phyloP scores from a whole-genome alignment of 192 early-diverging fungal genomes.

The Backusella westeae region DNA sequence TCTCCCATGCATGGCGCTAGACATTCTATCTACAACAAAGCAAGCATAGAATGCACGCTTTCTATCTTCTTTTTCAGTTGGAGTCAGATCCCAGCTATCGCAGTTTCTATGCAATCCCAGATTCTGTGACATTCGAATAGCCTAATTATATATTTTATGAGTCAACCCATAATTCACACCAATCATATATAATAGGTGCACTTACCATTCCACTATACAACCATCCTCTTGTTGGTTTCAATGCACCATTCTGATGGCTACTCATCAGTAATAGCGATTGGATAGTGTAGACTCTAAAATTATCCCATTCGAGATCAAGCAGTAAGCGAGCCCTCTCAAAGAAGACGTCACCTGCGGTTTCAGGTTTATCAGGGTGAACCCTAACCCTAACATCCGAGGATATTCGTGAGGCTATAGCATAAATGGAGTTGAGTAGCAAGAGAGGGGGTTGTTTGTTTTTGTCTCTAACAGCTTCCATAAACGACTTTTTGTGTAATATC shows the following conservation, averaged over 20 bases:
- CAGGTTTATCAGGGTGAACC: slow-evolving; percentile 41
- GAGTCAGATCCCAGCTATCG: slow-evolving; percentile 49
- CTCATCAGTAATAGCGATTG: slow-evolving; percentile 32
- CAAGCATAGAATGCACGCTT: slow-evolving; percentile 74
- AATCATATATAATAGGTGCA: not conserved
- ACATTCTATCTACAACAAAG: slow-evolving; percentile 66
- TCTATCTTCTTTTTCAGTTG: slow-evolving; percentile 58
- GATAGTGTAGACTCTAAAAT: slow-evolving; percentile 30
- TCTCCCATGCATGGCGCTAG: slow-evolving; percentile 65
- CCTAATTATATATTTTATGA: slow-evolving; percentile 28
- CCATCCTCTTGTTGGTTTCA: slow-evolving; percentile 30
- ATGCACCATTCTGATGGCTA: slow-evolving; percentile 34
- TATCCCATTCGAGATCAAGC: slow-evolving; percentile 31
- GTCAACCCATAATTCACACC: not conserved
- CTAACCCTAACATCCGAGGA: slow-evolving; percentile 43
- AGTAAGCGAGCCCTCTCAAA: slow-evolving; percentile 45
- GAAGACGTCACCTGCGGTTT: slow-evolving; percentile 56
- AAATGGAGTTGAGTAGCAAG: slow-evolving; percentile 48
- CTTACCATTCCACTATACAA: slow-evolving; percentile 38
- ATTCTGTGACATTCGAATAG: slow-evolving; percentile 76
- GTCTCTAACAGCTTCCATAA: slow-evolving; percentile 38
- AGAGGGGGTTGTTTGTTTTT: slow-evolving; percentile 24
- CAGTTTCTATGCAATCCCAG: slow-evolving; percentile 73
- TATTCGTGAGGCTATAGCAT: slow-evolving; percentile 44
- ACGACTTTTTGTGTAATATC: slow-evolving; percentile 64